Conservation (phyloP, 169 alveolate genomes). For the Toxoplasma gondii region DNA sequence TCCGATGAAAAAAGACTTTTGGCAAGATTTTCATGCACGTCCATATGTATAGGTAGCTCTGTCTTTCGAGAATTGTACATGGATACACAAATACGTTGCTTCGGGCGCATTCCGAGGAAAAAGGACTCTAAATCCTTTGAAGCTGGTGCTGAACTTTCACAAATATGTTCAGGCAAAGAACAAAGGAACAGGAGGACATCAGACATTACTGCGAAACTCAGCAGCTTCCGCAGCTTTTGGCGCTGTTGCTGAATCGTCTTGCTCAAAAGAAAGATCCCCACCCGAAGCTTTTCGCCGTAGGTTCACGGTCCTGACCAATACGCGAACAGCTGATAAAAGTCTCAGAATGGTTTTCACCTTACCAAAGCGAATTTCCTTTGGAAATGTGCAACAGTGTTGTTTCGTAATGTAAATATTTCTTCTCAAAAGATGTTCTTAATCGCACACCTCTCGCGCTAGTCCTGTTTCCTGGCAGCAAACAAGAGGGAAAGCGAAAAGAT, state of each 20-base stretch:
- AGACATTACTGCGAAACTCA: conserved; percentile 34
- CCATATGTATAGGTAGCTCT: too few relatives aligned
- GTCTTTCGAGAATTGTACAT: too few relatives aligned
- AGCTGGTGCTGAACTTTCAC: background rate
- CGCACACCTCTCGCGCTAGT: too few relatives aligned
- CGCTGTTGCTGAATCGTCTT: conserved; percentile 18
- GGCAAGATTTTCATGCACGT: too few relatives aligned
- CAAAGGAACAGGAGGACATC: conserved; percentile 17
- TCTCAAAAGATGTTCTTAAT: too few relatives aligned
- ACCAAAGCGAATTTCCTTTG: background rate
- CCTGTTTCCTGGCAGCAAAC: too few relatives aligned
- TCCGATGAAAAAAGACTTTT: too few relatives aligned
- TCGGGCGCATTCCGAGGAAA: too few relatives aligned
- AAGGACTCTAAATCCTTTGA: background rate
- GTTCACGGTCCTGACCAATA: background rate
- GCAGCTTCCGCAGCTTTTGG: conserved; percentile 36
- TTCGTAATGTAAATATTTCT: too few relatives aligned
- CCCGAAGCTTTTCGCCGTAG: conserved; percentile 27
- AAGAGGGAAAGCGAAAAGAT: too few relatives aligned
- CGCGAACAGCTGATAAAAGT: background rate
- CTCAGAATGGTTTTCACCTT: background rate
- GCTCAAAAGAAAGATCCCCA: conserved; percentile 41
- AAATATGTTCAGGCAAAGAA: background rate
- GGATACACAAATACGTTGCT: too few relatives aligned
- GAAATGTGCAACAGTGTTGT: background rate